Base-by-base conservation (phyloP, 75 land plant species). In the Isoetes taiwanensis region DNA sequence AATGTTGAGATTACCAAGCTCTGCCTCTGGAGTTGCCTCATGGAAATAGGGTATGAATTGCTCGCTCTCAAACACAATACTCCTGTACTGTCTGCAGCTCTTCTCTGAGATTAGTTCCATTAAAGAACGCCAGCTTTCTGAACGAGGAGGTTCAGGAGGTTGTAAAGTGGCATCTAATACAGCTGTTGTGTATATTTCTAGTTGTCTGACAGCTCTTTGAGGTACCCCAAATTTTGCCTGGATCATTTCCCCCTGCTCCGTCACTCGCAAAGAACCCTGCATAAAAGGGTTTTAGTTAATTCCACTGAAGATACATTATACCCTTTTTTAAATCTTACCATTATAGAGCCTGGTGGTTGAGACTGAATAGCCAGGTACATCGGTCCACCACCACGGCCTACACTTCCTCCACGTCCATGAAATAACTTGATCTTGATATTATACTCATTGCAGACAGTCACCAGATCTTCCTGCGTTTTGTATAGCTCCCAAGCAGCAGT, bases 231-330 rank as follows among this genome's bases (percentile, higher is more conserved):
- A 91, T 56, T 91, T 91, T 19, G 87, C 93, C 58, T 91, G 93
- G 23, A 91, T 86, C 97, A 91, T 91, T 66, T 91, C 97, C 34
- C 97, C 97, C 69, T 91, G 93, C 72, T 91, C 87, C n/a, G 93
- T 91, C 30, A 83, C 76, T 10, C 97, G 65, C 3, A 91, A 66
- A 16, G 88, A 77, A 50, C 93, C 93, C 93, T 86, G 73, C 3
- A 25, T 5, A 3, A 43, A 19, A 5, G 23, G 3, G 50, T 4
- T 5, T 16, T 2, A 43, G 6, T 54, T 28, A n/a, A 19, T n/a
- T n/a, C n/a, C n/a, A n/a, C n/a, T n/a, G n/a, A n/a, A n/a, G n/a
- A n/a, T n/a, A n/a, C n/a, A n/a, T n/a, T n/a, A n/a, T n/a, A n/a
- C n/a, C n/a, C n/a, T n/a, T n/a, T n/a, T n/a, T n/a, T n/a, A n/a